phyloP scores from a whole-genome alignment of 2,329 filamentous ascomycete genomes.

The Zopfia rhizophila region DNA sequence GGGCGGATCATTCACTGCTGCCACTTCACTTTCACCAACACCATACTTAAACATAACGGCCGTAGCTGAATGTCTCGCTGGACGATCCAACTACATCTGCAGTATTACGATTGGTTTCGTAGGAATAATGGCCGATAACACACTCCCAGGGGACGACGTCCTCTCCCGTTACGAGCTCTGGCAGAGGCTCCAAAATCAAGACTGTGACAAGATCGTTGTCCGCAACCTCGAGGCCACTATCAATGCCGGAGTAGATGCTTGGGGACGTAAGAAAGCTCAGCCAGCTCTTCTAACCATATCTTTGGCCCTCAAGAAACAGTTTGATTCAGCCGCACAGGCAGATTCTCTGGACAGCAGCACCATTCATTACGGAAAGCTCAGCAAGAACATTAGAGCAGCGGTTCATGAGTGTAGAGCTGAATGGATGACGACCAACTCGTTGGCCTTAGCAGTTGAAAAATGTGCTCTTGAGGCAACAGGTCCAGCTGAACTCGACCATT shows the following conservation, averaged over 20 bases:
- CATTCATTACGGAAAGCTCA: constrained; percentile 77
- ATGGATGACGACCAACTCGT: constrained; percentile 38
- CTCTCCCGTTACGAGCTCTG: neutral
- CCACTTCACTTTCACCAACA: neutral
- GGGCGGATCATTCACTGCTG: constrained; percentile 20
- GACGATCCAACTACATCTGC: no score
- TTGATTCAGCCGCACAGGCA: constrained; percentile 65
- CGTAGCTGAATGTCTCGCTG: no score
- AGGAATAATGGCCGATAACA: no score
- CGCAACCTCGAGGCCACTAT: constrained; percentile 69
- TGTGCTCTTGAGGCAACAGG: constrained; percentile 34
- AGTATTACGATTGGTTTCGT: no score
- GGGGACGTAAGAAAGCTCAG: constrained; percentile 72
- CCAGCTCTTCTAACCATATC: constrained; percentile 70
- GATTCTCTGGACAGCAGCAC: constrained; percentile 76
- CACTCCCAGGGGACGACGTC: no score
- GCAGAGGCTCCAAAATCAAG: neutral
- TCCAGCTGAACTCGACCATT: constrained; percentile 43
- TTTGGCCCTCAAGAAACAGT: constrained; percentile 66
- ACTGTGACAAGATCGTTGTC: constrained; percentile 68
- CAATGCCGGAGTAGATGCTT: constrained; percentile 71
- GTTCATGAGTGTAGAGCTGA: constrained; percentile 46
- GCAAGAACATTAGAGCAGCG: constrained; percentile 69
- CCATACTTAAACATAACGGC: no score
- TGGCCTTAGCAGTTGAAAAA: constrained; percentile 29